A percentile compares a stretch with the other conserved stretches of the same genome.
Conservation (phyloP, 768 basidiomycete genomes). For the Boletus edulis region DNA sequence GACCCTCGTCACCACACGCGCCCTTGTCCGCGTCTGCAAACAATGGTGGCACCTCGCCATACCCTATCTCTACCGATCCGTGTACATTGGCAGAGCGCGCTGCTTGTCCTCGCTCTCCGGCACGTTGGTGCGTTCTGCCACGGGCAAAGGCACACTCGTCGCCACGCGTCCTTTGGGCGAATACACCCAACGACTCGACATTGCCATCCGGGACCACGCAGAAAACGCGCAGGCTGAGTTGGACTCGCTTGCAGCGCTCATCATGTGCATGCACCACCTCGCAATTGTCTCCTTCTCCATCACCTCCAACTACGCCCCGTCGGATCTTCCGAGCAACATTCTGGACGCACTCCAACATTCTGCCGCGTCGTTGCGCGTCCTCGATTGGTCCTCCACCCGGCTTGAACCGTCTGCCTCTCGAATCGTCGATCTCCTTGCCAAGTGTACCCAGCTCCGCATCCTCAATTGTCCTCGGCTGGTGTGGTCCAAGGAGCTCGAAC, state of each 20-base stretch:
- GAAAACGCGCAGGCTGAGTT: not conserved
- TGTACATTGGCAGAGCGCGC: slow-evolving; percentile 19
- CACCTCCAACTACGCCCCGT: not conserved
- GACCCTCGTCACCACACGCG: slow-evolving; percentile 25
- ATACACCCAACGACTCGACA: slow-evolving; percentile 25
- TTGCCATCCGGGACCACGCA: slow-evolving; percentile 19
- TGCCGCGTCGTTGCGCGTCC: slow-evolving; percentile 18
- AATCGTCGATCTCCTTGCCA: slow-evolving; percentile 3
- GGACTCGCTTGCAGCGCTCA: slow-evolving; percentile 6
- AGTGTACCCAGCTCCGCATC: slow-evolving; percentile 16
- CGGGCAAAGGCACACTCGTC: slow-evolving; percentile 8
- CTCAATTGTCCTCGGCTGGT: slow-evolving; percentile 29
- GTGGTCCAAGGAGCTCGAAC: slow-evolving; percentile 6
- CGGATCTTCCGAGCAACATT: slow-evolving; percentile 1
- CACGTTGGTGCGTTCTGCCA: slow-evolving; percentile 9
- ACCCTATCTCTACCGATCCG: slow-evolving; percentile 23
- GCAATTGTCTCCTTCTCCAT: slow-evolving; percentile 19
- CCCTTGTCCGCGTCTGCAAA: slow-evolving; percentile 29
- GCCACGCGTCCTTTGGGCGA: slow-evolving; percentile 17
- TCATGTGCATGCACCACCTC: slow-evolving; percentile 18
- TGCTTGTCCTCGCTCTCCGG: slow-evolving; percentile 18
- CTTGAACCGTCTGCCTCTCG: not conserved
- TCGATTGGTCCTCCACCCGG: slow-evolving; percentile 14
- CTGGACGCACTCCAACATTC: slow-evolving; percentile 14
- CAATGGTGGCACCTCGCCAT: slow-evolving; percentile 28